A percentile compares a stretch with the other conserved stretches of the same genome.
phyloP scores from a whole-genome alignment of 2,329 filamentous ascomycete genomes.

The Ceratocystis smalleyi region DNA sequence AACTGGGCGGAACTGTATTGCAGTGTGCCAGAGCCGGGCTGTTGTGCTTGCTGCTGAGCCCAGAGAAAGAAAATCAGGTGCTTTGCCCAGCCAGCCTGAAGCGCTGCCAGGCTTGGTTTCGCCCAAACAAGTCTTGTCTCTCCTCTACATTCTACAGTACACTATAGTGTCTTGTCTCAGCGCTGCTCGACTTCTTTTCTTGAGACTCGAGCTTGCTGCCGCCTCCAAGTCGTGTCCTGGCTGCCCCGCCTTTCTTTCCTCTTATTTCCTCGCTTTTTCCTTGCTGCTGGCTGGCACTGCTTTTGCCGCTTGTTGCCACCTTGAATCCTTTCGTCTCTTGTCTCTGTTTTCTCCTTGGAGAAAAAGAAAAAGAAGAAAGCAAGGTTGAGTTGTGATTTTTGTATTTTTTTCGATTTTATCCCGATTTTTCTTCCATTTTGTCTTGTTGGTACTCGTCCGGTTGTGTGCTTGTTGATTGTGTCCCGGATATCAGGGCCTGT shows the following conservation, averaged over 20 bases:
- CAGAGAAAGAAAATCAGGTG: not conserved
- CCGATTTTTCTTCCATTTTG: not conserved
- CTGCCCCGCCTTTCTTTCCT: not conserved
- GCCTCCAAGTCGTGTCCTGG: not conserved
- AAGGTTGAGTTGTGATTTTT: not conserved
- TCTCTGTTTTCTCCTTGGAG: constrained; percentile 3
- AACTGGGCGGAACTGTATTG: too few relatives aligned
- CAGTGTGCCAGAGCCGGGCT: too few relatives aligned
- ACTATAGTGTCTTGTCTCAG: not conserved
- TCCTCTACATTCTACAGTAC: not conserved
- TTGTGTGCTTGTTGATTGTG: not conserved
- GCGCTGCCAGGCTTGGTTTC: too few relatives aligned
- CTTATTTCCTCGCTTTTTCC: not conserved
- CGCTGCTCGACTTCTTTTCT: not conserved
- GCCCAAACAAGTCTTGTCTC: too few relatives aligned
- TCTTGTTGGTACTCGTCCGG: not conserved
- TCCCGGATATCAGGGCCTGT: not conserved
- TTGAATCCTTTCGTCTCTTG: constrained; percentile 1
- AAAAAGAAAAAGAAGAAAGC: not conserved
- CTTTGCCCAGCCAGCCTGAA: not conserved
- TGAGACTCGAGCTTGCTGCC: too few relatives aligned
- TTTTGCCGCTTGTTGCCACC: constrained; percentile 5
- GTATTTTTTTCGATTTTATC: not conserved
- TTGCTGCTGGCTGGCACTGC: not conserved
- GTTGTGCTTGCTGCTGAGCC: too few relatives aligned